phyloP scores from a whole-genome alignment of 2,329 filamentous ascomycete genomes.

The Alternaria sp. region DNA sequence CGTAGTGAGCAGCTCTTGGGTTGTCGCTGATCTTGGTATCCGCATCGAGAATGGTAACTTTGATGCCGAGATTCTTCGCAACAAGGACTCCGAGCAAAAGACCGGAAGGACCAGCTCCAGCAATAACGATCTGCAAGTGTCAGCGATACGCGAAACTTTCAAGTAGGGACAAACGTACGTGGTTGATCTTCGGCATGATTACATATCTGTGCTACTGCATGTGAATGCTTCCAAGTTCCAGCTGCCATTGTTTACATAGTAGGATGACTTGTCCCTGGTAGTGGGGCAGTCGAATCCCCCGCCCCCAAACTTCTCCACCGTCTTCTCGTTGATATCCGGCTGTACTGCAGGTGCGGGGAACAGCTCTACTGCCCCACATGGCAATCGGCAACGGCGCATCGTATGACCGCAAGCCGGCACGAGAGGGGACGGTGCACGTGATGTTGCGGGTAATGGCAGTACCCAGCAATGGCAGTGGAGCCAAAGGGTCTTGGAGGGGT shows the following conservation, averaged over 20 bases:
- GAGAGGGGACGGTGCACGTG: slow-evolving; percentile 12
- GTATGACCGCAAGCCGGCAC: slow-evolving; percentile 12
- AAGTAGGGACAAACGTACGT: slow-evolving; percentile 30
- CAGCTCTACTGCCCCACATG: slow-evolving; percentile 27
- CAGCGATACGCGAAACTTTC: slow-evolving; percentile 5
- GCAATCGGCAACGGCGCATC: slow-evolving; percentile 19
- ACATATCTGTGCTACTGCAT: slow-evolving; percentile 5
- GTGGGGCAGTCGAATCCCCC: slow-evolving; percentile 30
- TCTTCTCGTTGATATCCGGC: slow-evolving; percentile 9
- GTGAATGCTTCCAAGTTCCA: slow-evolving; percentile 16
- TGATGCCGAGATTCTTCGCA: slow-evolving; percentile 60
- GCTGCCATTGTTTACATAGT: slow-evolving; percentile 8
- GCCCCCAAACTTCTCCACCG: slow-evolving; percentile 22
- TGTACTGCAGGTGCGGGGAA: slow-evolving; percentile 28
- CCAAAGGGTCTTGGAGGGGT: slow-evolving; percentile 5
- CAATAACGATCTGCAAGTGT: slow-evolving; percentile 40
- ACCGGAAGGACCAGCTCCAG: slow-evolving; percentile 47
- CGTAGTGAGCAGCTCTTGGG: slow-evolving; percentile 70
- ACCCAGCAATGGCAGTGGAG: too few species aligned
- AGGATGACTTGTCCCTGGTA: slow-evolving; percentile 10
- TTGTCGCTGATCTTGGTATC: slow-evolving; percentile 64
- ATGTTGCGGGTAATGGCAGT: slow-evolving; percentile 8
- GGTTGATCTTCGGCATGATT: slow-evolving; percentile 45
- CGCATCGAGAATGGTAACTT: slow-evolving; percentile 65
- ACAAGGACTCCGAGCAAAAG: slow-evolving; percentile 58